Conservation (phyloP, 2,329 filamentous ascomycete species). For the Ophiostoma angusticollis region DNA sequence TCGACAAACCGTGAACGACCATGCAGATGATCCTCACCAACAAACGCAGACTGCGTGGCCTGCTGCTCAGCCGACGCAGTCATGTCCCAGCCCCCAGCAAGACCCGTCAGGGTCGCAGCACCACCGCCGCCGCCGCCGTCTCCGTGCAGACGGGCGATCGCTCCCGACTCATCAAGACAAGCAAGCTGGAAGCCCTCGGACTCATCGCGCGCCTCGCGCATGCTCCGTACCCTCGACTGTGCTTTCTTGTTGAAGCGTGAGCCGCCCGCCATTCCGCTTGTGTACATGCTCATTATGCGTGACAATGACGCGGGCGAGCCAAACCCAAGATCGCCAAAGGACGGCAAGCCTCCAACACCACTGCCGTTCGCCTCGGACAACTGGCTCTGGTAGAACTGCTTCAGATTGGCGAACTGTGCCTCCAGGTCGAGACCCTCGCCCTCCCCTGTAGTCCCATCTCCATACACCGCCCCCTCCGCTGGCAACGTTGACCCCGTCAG, state of each 20-base stretch:
- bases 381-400: conserved; percentile 71
- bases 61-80: conserved; percentile 40
- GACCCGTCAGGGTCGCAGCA: neutral
- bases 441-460: conserved; percentile 16
- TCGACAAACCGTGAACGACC: conserved; percentile 48
- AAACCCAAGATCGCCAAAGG: conserved; percentile 41
- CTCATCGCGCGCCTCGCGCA: conserved; percentile 64
- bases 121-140: neutral
- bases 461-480: neutral
- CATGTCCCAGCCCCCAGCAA: conserved; percentile 45
- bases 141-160: conserved; percentile 45
- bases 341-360: conserved; percentile 34
- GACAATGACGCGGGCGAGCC: conserved; percentile 70
- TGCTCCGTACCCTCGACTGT: conserved; percentile 54
- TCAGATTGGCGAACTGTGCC: conserved; percentile 61
- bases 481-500: neutral
- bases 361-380: conserved; percentile 46
- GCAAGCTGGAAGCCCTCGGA: conserved; percentile 60
- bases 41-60: conserved; percentile 28
- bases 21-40: conserved; percentile 32
- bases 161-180: conserved; percentile 46
- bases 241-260: conserved; percentile 49
- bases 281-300: conserved; percentile 86
- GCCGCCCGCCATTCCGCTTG: conserved; percentile 29
- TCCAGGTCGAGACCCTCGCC: conserved; percentile 45